phyloP scores from a whole-genome alignment of 2,329 filamentous ascomycete genomes.

The Clarireedia sp. region DNA sequence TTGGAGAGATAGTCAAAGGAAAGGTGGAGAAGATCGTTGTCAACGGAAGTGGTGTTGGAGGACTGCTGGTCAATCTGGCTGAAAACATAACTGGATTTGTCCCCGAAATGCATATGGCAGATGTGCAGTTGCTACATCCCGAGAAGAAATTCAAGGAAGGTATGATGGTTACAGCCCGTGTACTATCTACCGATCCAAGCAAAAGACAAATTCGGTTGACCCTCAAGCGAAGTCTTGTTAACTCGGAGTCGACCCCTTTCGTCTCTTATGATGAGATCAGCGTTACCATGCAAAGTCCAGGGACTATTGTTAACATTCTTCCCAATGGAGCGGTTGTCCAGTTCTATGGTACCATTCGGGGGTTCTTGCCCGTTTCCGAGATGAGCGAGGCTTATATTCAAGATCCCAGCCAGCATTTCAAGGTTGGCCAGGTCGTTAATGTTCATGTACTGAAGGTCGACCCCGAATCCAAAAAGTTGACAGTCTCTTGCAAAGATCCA shows the following conservation, averaged over 20 bases:
- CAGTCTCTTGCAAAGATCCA: conserved; percentile 90
- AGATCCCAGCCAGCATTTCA: conserved; percentile 84
- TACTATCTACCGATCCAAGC: conserved; percentile 68
- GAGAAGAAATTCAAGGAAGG: conserved; percentile 95
- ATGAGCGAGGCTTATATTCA: conserved; percentile 98
- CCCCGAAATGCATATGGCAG: conserved; percentile 78
- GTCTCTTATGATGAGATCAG: conserved; percentile 66
- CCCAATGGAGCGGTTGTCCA: conserved; percentile 78
- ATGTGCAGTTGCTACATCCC: conserved; percentile 79
- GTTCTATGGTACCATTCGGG: conserved; percentile 78
- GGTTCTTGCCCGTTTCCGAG: conserved; percentile 85
- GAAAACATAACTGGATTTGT: conserved; percentile 88
- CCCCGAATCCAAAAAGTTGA: conserved; percentile 59
- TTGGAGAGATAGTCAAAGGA: conserved; percentile 74
- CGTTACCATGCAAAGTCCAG: conserved; percentile 70
- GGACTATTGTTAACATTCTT: conserved; percentile 78
- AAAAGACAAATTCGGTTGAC: conserved; percentile 80
- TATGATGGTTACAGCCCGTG: conserved; percentile 73
- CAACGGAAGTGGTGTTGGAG: conserved; percentile 68
- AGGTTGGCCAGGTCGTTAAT: conserved; percentile 80
- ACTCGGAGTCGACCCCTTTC: conserved; percentile 76
- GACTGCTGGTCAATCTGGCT: conserved; percentile 73
- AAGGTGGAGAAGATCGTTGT: conserved; percentile 79
- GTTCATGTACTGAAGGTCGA: conserved; percentile 82
- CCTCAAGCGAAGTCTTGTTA: conserved; percentile 88